These are phyloP conservation scores for Medicago arabica DNA, from an alignment of 306 rosid species.

Conservation along the genomic window DNA sequence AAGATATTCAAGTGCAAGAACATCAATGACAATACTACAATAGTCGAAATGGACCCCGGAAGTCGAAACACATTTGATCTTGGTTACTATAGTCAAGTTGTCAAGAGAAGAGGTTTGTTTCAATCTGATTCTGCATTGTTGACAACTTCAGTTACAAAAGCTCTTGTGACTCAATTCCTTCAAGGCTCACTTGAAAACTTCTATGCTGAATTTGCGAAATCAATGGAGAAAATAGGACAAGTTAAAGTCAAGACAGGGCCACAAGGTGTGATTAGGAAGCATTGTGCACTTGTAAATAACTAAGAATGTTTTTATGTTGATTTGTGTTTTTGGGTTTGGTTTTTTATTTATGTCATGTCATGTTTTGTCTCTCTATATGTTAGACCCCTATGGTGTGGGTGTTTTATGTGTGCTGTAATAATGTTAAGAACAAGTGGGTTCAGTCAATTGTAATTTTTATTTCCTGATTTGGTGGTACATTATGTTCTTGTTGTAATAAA, in stretches of 20 bases:
- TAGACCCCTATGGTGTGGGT: not conserved
- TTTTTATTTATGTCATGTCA: constrained; percentile 37
- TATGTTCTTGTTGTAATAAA: constrained; percentile 45
- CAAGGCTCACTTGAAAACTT: constrained; percentile 61
- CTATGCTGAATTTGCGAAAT: constrained; percentile 62
- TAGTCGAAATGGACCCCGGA: constrained; percentile 93
- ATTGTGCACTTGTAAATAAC: constrained; percentile 72
- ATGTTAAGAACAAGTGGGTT: constrained; percentile 13
- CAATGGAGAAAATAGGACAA: constrained; percentile 85
- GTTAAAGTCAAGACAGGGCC: constrained; percentile 74
- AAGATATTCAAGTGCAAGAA: constrained; percentile 76
- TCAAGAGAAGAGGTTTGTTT: constrained; percentile 80
- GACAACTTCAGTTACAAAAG: constrained; percentile 54
- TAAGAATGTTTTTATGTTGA: constrained; percentile 16
- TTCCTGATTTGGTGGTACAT: constrained; percentile 31
- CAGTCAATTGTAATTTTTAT: constrained; percentile 23
- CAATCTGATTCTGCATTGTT: constrained; percentile 77
- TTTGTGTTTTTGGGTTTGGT: constrained; percentile 25
- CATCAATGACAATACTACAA: constrained; percentile 56
- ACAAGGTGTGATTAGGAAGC: constrained; percentile 81
- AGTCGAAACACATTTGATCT: constrained; percentile 85
- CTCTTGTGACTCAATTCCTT: constrained; percentile 55
- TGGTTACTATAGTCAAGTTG: constrained; percentile 58
- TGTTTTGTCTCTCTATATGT: constrained; percentile 8
- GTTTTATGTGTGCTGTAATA: constrained; percentile 34